Base-by-base conservation (phyloP, 441 rosid genomes). In the Pelargonium citronellum region DNA sequence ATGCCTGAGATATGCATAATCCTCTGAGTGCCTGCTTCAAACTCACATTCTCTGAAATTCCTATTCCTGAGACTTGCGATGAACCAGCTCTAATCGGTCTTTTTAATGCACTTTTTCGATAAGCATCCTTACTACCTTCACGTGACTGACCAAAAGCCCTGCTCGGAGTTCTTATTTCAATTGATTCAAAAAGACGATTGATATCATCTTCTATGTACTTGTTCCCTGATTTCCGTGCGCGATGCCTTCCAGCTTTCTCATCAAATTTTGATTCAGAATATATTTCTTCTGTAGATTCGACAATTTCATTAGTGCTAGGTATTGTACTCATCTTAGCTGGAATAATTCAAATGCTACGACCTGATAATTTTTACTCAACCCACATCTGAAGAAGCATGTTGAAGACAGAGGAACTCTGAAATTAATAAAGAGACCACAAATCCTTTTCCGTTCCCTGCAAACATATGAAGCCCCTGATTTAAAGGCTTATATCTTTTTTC, bases 1-100 rank as follows among this genome's bases (percentile, higher is more conserved):
- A 89, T 51, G 96, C 96, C 82, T 90, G 96, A 70, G 93, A 87
- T 68, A 90, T 90, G 78, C 87, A 90, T 71, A 88, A 82, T 51
- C 93, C 91, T 75, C 96, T 83, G 72, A 90, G 76, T 37, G 96
- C 96, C 85, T 90, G 96, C 84, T 90, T 90, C 87, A 90, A 83
- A 77, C 87, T 90, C 76, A 79, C 83, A 15, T 82, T 85, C 70
- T 88, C 96, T 2, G 91, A 84, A 76, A 88, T 83, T 69, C 91
- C 93, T 64, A 88, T 90, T 41, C 88, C 86, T 8, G 84, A 81
- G 8, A 82, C 82, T 39, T 85, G 90, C 67, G 87, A 82, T 39
- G 87, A 84, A 66, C 89, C 81, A 43, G 80, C 81, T 86, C 86
- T 79, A 57, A 87, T 79, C 1, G 96, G 96, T 77, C 87, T 86